phyloP scores from a whole-genome alignment of 1,284 basidiomycete species.

The Ganoderma leucocontextum region DNA sequence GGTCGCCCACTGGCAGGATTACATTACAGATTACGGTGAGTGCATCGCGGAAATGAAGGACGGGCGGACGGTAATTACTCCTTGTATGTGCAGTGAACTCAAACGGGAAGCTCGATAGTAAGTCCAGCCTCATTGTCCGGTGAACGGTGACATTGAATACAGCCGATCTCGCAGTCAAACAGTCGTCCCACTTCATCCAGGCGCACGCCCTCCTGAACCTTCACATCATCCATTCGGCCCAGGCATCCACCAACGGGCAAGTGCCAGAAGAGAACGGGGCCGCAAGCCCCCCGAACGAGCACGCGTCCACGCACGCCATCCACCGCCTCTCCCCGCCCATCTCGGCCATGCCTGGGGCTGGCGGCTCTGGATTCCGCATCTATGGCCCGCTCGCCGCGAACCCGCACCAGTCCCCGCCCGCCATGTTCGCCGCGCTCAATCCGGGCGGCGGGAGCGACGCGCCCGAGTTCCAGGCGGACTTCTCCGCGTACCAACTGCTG shows the following conservation, averaged over 20 bases:
- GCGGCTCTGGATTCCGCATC: conserved; percentile 62
- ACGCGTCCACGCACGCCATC: conserved; percentile 59
- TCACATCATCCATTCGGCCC: conserved; percentile 78
- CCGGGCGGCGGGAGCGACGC: conserved; percentile 35
- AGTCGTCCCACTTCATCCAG: conserved; percentile 80
- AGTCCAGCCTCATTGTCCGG: conserved; percentile 33
- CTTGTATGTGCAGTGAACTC: conserved; percentile 41
- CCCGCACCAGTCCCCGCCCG: conserved; percentile 47
- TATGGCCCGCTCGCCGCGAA: conserved; percentile 59
- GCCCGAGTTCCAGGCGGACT: conserved; percentile 52
- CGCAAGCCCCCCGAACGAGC: conserved; percentile 27
- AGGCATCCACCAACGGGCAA: conserved; percentile 47
- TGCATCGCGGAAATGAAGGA: conserved; percentile 12
- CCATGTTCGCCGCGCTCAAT: conserved; percentile 26
- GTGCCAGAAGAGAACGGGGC: conserved; percentile 30
- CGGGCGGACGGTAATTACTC: conserved; percentile 6
- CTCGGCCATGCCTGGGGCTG: conserved; percentile 28
- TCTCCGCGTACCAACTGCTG: conserved; percentile 76
- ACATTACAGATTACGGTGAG: conserved; percentile 72
- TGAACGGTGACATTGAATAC: conserved; percentile 19
- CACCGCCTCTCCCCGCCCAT: conserved; percentile 46
- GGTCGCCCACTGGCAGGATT: conserved; percentile 82
- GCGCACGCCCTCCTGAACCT: conserved; percentile 78
- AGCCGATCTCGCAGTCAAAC: conserved; percentile 57
- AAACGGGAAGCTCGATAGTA: conserved; percentile 49